A percentile compares a stretch with the other conserved stretches of the same genome.
Evolutionary conservation across 75 land plant species (phyloP).

Genomic region (Cryptomeria japonica): DNA sequence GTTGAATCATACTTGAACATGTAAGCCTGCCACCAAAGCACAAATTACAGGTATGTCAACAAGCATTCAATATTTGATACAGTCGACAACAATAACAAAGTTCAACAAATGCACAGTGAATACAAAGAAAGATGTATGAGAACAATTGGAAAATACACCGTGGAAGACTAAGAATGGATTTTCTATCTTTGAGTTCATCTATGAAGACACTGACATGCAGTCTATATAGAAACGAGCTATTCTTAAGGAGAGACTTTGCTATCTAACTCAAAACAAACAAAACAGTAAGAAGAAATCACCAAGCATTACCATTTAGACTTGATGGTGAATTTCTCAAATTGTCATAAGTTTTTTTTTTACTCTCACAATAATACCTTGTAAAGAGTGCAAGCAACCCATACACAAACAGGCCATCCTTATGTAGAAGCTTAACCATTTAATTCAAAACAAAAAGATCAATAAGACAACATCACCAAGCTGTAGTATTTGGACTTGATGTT

Average conservation of each 20-base stretch:
- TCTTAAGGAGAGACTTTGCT: no score
- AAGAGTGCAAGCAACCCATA: background rate
- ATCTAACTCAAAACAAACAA: no score
- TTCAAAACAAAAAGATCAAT: no score
- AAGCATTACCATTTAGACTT: background rate
- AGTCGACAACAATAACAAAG: no score
- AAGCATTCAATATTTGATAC: background rate
- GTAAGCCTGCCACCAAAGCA: slow-evolving; percentile 52
- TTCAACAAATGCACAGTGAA: no score
- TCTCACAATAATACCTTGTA: background rate
- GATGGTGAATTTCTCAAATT: background rate
- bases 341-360: background rate
- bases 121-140: no score
- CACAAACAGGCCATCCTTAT: background rate
- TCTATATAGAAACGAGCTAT: background rate
- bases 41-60: background rate
- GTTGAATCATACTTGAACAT: slow-evolving; percentile 97
- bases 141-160: no score
- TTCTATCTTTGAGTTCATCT: background rate
- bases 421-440: no score
- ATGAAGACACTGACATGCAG: background rate
- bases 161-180: background rate
- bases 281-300: no score
- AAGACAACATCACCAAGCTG: no score
- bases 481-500: background rate